These are phyloP conservation scores for Viridothelium virens DNA, from an alignment of 495 filamentous ascomycete species.

Conservation along the genomic window DNA sequence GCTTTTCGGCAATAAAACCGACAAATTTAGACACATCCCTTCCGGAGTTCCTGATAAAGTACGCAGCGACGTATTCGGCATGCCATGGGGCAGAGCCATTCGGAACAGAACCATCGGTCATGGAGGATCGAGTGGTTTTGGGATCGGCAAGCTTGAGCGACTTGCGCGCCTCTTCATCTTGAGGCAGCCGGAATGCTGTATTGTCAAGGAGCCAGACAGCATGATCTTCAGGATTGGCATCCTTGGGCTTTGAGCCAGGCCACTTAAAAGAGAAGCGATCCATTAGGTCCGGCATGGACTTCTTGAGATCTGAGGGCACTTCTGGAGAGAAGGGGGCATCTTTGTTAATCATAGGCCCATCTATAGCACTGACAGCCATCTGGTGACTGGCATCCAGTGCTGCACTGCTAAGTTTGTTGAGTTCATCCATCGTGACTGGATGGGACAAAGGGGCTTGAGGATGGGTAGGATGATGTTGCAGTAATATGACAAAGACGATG, in stretches of 20 bases:
- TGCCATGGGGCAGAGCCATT: constrained; percentile 48
- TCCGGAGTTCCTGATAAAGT: constrained; percentile 64
- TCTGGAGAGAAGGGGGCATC: constrained; percentile 22
- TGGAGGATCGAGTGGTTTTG: constrained; percentile 17
- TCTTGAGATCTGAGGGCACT: constrained; percentile 21
- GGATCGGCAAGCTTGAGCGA: constrained; percentile 2
- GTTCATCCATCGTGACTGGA: constrained; percentile 13
- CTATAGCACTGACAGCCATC: constrained; percentile 16
- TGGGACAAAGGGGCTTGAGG: neutral
- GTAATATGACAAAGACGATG: neutral
- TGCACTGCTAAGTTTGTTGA: constrained; percentile 11
- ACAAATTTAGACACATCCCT: constrained; percentile 58
- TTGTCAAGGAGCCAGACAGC: constrained; percentile 88
- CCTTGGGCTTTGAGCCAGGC: constrained; percentile 21
- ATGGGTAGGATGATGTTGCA: neutral
- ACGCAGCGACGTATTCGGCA: constrained; percentile 71
- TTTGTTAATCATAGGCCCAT: constrained; percentile 17
- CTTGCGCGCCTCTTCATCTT: constrained; percentile 17
- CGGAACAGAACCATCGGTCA: constrained; percentile 8
- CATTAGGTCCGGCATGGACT: constrained; percentile 23
- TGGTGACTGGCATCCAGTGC: constrained; percentile 17
- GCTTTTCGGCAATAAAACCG: constrained; percentile 58
- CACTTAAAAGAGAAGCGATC: constrained; percentile 24
- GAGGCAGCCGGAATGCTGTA: constrained; percentile 57
- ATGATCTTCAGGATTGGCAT: constrained; percentile 46